These are phyloP conservation scores for Neurospora africana DNA, from an alignment of 495 filamentous ascomycete species.

Conservation along the genomic window DNA sequence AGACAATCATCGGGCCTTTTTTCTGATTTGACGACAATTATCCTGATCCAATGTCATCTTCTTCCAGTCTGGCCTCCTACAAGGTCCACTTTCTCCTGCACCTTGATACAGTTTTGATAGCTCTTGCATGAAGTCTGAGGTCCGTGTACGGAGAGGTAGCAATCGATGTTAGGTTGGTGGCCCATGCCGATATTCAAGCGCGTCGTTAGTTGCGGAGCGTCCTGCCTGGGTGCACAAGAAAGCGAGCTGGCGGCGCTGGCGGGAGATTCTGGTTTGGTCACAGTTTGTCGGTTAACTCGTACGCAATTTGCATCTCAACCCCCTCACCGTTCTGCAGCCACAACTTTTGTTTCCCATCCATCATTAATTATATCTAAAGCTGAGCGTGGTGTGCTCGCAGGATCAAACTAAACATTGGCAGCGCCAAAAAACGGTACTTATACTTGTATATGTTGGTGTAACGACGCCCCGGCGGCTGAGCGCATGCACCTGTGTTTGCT, in stretches of 20 bases:
- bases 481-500: background rate
- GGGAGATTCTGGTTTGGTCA: background rate
- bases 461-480: background rate
- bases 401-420: background rate
- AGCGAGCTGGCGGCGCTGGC: background rate
- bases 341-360: background rate
- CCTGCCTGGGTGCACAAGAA: background rate
- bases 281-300: background rate
- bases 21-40: no score
- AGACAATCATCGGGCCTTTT: background rate
- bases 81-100: conserved; percentile 8
- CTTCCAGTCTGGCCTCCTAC: conserved; percentile 9
- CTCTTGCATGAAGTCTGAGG: conserved; percentile 6
- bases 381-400: background rate
- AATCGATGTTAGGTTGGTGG: background rate
- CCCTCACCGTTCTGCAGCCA: background rate
- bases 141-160: background rate
- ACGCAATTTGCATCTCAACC: background rate
- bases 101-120: conserved; percentile 11
- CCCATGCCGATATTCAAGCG: background rate
- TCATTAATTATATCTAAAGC: background rate
- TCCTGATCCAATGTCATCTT: no score
- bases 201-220: background rate
- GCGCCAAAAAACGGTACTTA: background rate
- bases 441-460: background rate